A percentile compares a stretch with the other conserved stretches of the same genome.
phyloP scores from a whole-genome alignment of 352 stramenopile genomes.

The Globisporangium radiosum region DNA sequence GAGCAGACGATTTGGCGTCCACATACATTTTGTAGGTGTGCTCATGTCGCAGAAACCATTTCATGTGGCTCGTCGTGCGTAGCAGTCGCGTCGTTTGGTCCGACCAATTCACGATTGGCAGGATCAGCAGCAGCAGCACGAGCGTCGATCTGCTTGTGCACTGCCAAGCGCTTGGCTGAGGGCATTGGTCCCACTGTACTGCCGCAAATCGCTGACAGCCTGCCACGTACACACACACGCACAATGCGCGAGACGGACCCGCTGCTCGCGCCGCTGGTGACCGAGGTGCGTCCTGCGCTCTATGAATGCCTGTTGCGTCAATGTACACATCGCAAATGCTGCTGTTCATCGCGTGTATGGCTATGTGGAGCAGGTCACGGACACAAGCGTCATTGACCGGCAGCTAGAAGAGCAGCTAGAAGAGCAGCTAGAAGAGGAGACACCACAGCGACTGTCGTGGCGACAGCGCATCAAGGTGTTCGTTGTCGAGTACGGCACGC shows the following conservation, averaged over 20 bases:
- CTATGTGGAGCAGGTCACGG: no score
- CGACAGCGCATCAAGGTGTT: slow-evolving; percentile 66
- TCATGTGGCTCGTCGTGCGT: background rate
- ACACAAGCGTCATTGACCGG: background rate
- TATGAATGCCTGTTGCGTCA: no score
- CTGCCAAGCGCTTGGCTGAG: no score
- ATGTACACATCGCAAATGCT: background rate
- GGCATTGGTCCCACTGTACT: no score
- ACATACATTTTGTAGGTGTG: no score
- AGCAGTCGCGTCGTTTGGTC: background rate
- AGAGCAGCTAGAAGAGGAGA: background rate
- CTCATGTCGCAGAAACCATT: no score
- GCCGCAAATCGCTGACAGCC: background rate
- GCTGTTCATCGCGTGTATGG: background rate
- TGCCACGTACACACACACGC: background rate
- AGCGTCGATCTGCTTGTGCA: background rate
- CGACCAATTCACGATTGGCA: no score
- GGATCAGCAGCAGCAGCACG: background rate
- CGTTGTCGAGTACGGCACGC: slow-evolving; percentile 67
- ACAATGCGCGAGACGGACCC: slow-evolving; percentile 5
- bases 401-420: background rate
- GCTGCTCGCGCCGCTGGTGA: background rate
- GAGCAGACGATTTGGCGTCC: no score
- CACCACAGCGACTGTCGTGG: slow-evolving; percentile 28
- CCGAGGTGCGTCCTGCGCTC: background rate